phyloP scores from a whole-genome alignment of 2,329 filamentous ascomycete genomes.

The Arthrobotrys pseudoclavata region DNA sequence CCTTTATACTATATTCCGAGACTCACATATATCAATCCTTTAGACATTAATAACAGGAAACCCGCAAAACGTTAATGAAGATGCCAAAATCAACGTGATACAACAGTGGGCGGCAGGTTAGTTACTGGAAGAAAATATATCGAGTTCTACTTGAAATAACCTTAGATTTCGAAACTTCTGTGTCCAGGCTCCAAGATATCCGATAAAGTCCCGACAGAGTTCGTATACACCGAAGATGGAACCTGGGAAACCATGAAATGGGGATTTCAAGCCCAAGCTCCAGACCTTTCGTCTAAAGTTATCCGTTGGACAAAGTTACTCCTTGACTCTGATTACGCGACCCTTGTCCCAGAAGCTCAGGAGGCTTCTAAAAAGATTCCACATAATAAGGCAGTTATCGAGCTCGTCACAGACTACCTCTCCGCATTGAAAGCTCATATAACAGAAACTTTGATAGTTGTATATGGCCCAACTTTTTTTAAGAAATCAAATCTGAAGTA shows the following conservation, averaged over 20 bases:
- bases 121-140: background rate
- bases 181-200: background rate
- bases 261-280: conserved; percentile 21
- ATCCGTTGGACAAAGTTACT: conserved; percentile 26
- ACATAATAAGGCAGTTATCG: conserved; percentile 2
- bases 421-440: conserved; percentile 19
- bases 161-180: background rate
- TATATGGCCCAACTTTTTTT: conserved; percentile 13
- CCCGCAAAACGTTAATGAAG: background rate
- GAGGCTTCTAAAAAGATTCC: background rate
- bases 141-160: background rate
- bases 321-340: conserved; percentile 18
- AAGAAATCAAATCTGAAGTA: conserved; percentile 1
- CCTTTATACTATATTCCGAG: background rate
- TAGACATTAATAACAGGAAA: conserved; percentile 18
- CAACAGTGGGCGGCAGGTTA: conserved; percentile 31
- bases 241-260: conserved; percentile 32
- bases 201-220: conserved; percentile 34
- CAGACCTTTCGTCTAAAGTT: background rate
- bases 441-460: background rate
- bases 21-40: background rate
- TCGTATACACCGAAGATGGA: conserved; percentile 22
- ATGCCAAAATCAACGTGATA: conserved; percentile 19
- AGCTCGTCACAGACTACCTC: conserved; percentile 22
- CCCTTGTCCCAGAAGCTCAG: conserved; percentile 3